A percentile compares a stretch with the other conserved stretches of the same genome.
These are phyloP conservation scores for Setaria italica DNA, from an alignment of 202 grass and related monocot species.

Conservation along the genomic window DNA sequence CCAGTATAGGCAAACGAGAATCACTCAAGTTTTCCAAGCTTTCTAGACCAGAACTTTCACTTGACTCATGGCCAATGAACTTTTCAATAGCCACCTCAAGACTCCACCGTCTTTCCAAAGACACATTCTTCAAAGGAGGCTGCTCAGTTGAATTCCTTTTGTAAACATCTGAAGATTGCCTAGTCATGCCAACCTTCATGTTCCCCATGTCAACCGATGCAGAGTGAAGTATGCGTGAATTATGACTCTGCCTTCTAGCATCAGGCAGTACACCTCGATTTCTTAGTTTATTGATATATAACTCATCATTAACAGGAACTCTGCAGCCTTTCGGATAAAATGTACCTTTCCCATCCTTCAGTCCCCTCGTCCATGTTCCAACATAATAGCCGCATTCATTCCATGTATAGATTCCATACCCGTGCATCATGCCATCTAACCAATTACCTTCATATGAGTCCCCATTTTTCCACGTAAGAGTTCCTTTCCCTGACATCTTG, in stretches of 20 bases:
- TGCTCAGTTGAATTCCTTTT: conserved; percentile 60
- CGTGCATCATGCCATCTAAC: conserved; percentile 93
- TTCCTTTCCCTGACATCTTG: conserved; percentile 89
- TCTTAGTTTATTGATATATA: conserved; percentile 82
- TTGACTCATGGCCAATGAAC: conserved; percentile 70
- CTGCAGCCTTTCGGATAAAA: conserved; percentile 93
- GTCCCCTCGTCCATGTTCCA: conserved; percentile 92
- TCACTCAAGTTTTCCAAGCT: conserved; percentile 61
- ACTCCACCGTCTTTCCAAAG: conserved; percentile 97
- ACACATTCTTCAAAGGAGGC: conserved; percentile 64
- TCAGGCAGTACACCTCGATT: conserved; percentile 84
- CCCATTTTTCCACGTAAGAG: conserved; percentile 92
- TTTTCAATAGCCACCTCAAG: conserved; percentile 98
- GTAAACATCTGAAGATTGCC: conserved; percentile 46
- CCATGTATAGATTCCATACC: conserved; percentile 95
- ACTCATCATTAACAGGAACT: conserved; percentile 70
- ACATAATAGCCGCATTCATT: conserved; percentile 84
- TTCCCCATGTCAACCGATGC: conserved; percentile 93
- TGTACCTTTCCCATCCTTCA: conserved; percentile 97
- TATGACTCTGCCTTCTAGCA: conserved; percentile 76
- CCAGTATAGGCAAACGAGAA: conserved; percentile 77
- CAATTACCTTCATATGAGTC: conserved; percentile 96
- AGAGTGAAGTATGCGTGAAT: conserved; percentile 84
- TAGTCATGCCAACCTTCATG: conserved; percentile 66
- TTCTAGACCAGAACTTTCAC: conserved; percentile 62